Conservation (phyloP, 441 rosid genomes). For the Populus hybrid region DNA sequence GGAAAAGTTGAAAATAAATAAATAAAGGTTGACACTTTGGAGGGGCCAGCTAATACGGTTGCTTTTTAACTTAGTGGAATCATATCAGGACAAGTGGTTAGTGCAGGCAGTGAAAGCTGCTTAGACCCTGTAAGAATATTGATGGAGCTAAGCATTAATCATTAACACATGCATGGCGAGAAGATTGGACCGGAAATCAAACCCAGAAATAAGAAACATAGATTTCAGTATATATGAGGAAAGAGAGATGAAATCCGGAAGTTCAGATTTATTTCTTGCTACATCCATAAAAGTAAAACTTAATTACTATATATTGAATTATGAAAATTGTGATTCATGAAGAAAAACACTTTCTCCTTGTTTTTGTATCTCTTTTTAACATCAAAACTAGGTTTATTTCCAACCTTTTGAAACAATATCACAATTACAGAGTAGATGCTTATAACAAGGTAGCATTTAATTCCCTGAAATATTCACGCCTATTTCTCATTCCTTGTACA, state of each 20-base stretch:
- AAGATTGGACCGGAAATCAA: not conserved
- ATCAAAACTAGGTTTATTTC: not conserved
- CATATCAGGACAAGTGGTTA: slow-evolving; percentile 25
- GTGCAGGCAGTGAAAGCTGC: slow-evolving; percentile 27
- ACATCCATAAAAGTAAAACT: not conserved
- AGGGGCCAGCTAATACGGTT: slow-evolving; percentile 28
- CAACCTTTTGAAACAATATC: not conserved
- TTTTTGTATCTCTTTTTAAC: not conserved
- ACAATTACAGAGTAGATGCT: not conserved
- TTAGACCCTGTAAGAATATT: not conserved
- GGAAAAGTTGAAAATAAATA: not conserved
- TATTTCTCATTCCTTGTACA: not conserved
- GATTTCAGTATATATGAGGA: too few species aligned
- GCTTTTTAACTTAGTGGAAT: slow-evolving; percentile 44
- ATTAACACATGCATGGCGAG: not conserved
- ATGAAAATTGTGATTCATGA: not conserved
- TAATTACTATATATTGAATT: too few species aligned
- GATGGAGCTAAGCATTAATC: not conserved
- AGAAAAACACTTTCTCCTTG: not conserved
- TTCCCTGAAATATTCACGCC: slow-evolving; percentile 10
- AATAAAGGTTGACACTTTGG: slow-evolving; percentile 11
- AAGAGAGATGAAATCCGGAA: not conserved
- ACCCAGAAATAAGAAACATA: not conserved
- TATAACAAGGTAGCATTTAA: not conserved
- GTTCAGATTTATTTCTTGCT: not conserved